Base-by-base conservation (phyloP, 1,284 basidiomycete genomes). In the Ceratobasidium sp. region DNA sequence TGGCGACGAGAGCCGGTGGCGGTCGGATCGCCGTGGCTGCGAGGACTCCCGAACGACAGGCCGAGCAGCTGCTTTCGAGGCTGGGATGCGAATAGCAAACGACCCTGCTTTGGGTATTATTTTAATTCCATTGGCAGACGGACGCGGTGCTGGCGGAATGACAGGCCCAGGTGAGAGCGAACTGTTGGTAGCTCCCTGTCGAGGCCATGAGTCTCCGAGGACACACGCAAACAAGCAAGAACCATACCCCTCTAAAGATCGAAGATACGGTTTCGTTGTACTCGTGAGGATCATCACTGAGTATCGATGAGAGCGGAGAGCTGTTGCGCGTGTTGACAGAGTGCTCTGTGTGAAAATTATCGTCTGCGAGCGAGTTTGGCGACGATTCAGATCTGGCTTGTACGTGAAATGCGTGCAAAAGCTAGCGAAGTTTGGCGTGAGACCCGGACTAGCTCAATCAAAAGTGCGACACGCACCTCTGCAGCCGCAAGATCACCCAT, bases 41-140 rank as follows among this genome's bases (percentile, higher is more conserved):
- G 66, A 41, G 3, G 66, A 43, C 34, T 41, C 54, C 43, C 54
- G 53, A 37, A 71, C 43, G 4, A 37, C 54, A 43, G 53, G 27
- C 13, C 66, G 66, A 59, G 37, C 39, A n/a, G 39, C 53, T n/a
- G n/a, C 41, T 54, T 71, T 71, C 16, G 66, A 71, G 29, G 66
- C 66, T 13, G 66, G 66, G 24, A 71, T 71, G 41, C 66, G 66
- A 59, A 71, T 71, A 19, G 66, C 66, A 48, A 71, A 71, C 19
- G 66, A 71, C 13, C 66, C 66, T 71, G 66, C 66, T 31, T 71
- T 71, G 11, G 66, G 66, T 71, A 71, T 71, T 22, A 71, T 71
- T 59, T 71, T 71, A 41, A 71, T 71, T 43, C 66, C 66, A 49
- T 59, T 71, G 19, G 66, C 41, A 34, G 54, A 19, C 13, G 54